These are phyloP conservation scores for Clausena lansium DNA, from an alignment of 345 rosid species.

Conservation along the genomic window DNA sequence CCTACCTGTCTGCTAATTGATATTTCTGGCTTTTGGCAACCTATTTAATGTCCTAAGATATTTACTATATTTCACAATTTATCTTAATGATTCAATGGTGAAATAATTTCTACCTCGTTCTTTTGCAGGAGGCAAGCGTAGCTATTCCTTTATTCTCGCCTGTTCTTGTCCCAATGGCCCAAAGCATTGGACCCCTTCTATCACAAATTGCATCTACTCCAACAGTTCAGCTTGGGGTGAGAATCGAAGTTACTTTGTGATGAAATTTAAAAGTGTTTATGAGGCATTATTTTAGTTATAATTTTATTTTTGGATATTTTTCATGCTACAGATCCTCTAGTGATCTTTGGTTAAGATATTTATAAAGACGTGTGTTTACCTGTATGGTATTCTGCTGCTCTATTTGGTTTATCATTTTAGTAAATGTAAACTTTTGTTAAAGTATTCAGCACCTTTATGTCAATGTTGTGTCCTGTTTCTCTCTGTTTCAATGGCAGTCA, in stretches of 20 bases:
- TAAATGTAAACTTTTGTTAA: neutral
- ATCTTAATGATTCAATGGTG: conserved; percentile 5
- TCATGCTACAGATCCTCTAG: neutral
- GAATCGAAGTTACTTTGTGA: conserved; percentile 12
- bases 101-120: conserved; percentile 8
- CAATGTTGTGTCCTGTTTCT: neutral
- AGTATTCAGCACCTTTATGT: neutral
- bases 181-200: conserved; percentile 83
- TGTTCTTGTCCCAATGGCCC: conserved; percentile 89
- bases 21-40: conserved; percentile 2
- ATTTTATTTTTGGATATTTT: neutral
- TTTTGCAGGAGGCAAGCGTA: conserved; percentile 77
- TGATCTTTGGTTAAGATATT: neutral
- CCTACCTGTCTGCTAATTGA: neutral
- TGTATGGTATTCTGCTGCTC: neutral
- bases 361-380: neutral
- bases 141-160: conserved; percentile 96
- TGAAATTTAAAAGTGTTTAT: conserved; percentile 2
- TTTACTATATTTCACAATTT: neutral
- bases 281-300: too few relatives aligned
- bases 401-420: neutral
- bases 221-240: conserved; percentile 88
- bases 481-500: neutral
- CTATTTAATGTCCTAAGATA: neutral
- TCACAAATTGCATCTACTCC: conserved; percentile 74